Evolutionary conservation across 768 basidiomycete species (phyloP).

Genomic region (Rhizopogon vulgaris): DNA sequence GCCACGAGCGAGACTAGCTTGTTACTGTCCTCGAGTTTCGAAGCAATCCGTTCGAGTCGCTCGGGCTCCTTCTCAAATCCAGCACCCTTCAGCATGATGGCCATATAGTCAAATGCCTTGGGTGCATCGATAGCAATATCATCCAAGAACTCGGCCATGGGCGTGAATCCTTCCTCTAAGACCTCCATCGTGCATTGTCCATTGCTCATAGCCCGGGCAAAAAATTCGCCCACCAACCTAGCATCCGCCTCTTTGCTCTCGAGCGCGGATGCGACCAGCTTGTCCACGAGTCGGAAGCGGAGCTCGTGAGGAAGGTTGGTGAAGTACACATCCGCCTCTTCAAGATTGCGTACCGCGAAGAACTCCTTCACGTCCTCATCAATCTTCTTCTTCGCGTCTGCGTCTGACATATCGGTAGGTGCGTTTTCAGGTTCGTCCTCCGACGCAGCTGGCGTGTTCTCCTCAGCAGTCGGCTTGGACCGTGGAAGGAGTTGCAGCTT

Average conservation of each 20-base stretch:
- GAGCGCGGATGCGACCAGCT: constrained; percentile 66
- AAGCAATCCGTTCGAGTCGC: constrained; percentile 46
- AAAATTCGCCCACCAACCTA: constrained; percentile 70
- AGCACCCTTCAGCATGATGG: constrained; percentile 66
- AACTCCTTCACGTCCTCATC: constrained; percentile 82
- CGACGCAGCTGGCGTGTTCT: constrained; percentile 37
- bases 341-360: constrained; percentile 75
- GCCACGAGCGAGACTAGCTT: constrained; percentile 50
- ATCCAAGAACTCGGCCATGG: constrained; percentile 71
- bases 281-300: constrained; percentile 64
- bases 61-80: constrained; percentile 54
- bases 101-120: constrained; percentile 73
- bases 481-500: constrained; percentile 74
- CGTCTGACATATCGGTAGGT: constrained; percentile 49
- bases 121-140: constrained; percentile 91
- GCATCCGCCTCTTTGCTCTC: constrained; percentile 82
- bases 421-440: constrained; percentile 43
- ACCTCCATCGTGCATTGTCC: constrained; percentile 48
- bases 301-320: constrained; percentile 59
- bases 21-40: constrained; percentile 56
- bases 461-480: constrained; percentile 56
- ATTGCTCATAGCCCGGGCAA: constrained; percentile 56
- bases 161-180: constrained; percentile 71
- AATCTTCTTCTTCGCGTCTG: constrained; percentile 68
- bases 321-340: constrained; percentile 88